These are phyloP conservation scores for Lenwebbia sp. DNA, from an alignment of 345 rosid genomes.

Conservation along the genomic window DNA sequence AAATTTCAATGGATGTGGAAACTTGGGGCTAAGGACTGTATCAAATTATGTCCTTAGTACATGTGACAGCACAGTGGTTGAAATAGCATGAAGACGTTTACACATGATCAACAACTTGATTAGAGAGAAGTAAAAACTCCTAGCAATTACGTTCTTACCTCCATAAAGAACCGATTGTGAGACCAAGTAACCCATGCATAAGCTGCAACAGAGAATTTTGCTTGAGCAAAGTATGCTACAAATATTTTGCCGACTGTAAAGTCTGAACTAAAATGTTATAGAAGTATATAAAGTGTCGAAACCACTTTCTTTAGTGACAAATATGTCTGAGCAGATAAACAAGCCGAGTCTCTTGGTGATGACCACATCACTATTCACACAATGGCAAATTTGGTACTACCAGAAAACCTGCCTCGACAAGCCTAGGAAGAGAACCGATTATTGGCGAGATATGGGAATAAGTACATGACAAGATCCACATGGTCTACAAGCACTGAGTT, in stretches of 20 bases:
- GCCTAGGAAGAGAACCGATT: not conserved
- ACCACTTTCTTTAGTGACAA: not conserved
- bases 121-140: not conserved
- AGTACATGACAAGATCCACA: not conserved
- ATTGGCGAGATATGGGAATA: not conserved
- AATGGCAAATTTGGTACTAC: not conserved
- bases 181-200: slow-evolving; percentile 79
- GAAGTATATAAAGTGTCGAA: not conserved
- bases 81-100: not conserved
- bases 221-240: not conserved
- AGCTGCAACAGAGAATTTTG: slow-evolving; percentile 32
- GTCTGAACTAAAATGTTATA: not conserved
- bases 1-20: not conserved
- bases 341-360: not conserved
- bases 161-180: slow-evolving; percentile 79
- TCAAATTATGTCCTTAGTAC: not conserved
- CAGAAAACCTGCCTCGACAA: not conserved
- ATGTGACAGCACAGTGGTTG: not conserved
- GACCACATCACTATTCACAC: not conserved
- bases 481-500: not conserved
- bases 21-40: not conserved
- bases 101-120: not conserved
- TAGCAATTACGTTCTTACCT: slow-evolving; percentile 29
- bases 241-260: not conserved
- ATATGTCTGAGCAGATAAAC: not conserved